Evolutionary conservation across 805 yeast genomes (phyloP), one percentile per base, ranked within the genome.

Genomic region (Saccharomyces eubayanus): DNA sequence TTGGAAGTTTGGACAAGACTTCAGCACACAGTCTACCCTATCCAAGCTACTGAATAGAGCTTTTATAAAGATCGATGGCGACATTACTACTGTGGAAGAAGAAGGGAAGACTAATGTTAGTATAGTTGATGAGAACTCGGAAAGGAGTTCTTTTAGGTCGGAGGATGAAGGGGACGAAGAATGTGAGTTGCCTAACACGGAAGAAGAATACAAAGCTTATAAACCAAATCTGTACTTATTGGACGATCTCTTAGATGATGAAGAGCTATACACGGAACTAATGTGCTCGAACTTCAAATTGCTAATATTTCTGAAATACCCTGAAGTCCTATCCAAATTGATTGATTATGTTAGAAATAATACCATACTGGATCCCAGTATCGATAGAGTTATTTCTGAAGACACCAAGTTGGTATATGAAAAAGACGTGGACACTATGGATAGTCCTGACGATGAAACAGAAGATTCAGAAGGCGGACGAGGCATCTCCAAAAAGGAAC

Each of bases 291-390:
- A 87, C 67, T 77, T 84, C 47, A 85, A 86, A 64, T 77, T 94
- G 50, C 76, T 91, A 43, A 94, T 89, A 62, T 84, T 84, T 62
- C 74, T 94, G 53, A 78, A 92, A 57, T 88, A 87, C 64, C 90
- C 94, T 14, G 87, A 83, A 51, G 81, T 89, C 14, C 68, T 92
- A 55, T 77, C 75, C 51, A 81, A 82, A 53, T 77, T 92, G 54
- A 81, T 92, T 30, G 82, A 84, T 43, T 83, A 81, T 61, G 78
- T 90, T 46, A 81, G 82, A 12, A 66, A 69, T 21, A 77, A 73
- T 43, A 66, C 64, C 24, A 62, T 68, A 36, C 64, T 64, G 27
- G 62, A 61, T 48, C 66, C 66, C 27, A 62, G 60, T 10, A 55
- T 50, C 16, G 62, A 59, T 31, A 58, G 59, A 24, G 51, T 54